Conservation (phyloP, 257 asterid genomes). For the Forsythia viridissima region DNA sequence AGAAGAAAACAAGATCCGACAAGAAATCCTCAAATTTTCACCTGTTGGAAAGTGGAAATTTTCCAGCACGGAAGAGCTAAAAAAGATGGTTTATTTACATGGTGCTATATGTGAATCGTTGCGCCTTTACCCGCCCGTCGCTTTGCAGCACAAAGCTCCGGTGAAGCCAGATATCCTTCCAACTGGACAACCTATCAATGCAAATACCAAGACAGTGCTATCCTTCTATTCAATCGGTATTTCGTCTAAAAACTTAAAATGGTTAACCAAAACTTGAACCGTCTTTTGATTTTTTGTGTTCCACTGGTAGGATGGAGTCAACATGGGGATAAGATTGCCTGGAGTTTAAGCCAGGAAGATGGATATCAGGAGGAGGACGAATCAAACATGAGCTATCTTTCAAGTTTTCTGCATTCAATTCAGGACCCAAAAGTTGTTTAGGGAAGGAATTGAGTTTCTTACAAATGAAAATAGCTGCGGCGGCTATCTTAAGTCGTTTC, state of each 20-base stretch:
- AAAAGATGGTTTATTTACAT: constrained; percentile 20
- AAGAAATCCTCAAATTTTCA: constrained; percentile 7
- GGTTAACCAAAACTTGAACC: too few species aligned
- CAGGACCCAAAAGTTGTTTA: constrained; percentile 14
- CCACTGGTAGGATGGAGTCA: neutral
- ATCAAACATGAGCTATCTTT: constrained; percentile 9
- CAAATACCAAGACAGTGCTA: neutral
- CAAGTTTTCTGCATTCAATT: constrained; percentile 11
- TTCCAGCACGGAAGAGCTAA: constrained; percentile 11
- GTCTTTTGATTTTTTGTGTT: too few species aligned
- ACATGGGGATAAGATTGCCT: constrained; percentile 19
- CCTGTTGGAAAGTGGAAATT: neutral
- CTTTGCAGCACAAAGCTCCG: constrained; percentile 27
- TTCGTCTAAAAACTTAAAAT: too few species aligned
- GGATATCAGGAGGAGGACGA: constrained; percentile 8
- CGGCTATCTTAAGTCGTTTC: neutral
- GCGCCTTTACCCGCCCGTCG: constrained; percentile 25
- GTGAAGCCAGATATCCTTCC: constrained; percentile 2
- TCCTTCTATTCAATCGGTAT: constrained; percentile 3
- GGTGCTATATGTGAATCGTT: constrained; percentile 25
- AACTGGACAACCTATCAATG: constrained; percentile 1
- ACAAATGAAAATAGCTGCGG: constrained; percentile 14
- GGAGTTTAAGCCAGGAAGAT: constrained; percentile 11
- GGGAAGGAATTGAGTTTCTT: constrained; percentile 13
- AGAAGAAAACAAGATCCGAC: neutral